Base-by-base conservation (phyloP, 495 filamentous ascomycete species). In the Daldinia bambusicola region DNA sequence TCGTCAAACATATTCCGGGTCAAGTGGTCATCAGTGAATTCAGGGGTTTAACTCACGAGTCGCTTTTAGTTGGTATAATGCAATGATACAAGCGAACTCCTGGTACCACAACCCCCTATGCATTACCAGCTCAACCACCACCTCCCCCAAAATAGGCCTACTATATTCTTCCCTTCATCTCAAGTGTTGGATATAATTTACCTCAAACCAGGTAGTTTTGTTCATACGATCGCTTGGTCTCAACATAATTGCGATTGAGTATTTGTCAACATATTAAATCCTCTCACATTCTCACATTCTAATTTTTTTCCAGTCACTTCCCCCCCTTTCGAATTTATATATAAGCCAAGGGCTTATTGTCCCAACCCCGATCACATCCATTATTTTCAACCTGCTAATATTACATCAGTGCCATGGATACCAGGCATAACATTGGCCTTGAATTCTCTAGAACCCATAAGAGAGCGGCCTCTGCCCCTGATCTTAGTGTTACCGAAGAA, bases 401-500 rank as follows among this genome's bases (percentile, higher is more conserved):
- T 14, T 43, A 14, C 60, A 53, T 64, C 16, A 70, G 71, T n/a
- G 14, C 41, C 13, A 67, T 61, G 34, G 43, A 60, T 20, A 58
- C 62, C 9, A 70, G 32, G 65, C 67, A 45, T 45, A n/a, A 67
- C 40, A 43, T 55, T 0, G 12, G 8, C 52, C 67, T 53, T 52
- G 67, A 70, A 14, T 61, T 61, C 38, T 0, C 63, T 14, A 74
- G 60, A 62, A 55, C 57, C 41, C 81, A 83, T 40, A 83, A 82
- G 56, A 69, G 81, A n/a, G 77, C 79, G 13, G 68, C 76, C 10
- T 83, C 81, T 14, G 81, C 80, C 9, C 81, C 81, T 0, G 70
- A 78, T 61, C 73, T 81, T 40, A 38, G 69, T 31, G 57, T 68
- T 1, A n/a, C 75, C 6, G 50, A 72, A 30, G 36, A 48, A 16